phyloP scores from a whole-genome alignment of 1,139 yeast species.

The Candida sanyaensis region DNA sequence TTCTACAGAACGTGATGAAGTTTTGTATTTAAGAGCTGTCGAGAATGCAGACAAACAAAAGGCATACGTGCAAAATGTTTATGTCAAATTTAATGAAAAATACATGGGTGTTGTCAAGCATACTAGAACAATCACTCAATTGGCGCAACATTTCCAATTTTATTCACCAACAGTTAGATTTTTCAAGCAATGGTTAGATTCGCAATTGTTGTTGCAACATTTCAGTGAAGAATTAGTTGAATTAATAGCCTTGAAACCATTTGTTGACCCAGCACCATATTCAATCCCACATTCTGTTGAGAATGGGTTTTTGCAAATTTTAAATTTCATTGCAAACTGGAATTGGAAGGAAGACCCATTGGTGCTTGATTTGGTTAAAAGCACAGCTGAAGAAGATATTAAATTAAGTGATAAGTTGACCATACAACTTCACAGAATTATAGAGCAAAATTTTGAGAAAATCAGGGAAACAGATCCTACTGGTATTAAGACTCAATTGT shows the following conservation, averaged over 20 bases:
- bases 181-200: constrained; percentile 85
- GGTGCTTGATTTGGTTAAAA: constrained; percentile 69
- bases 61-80: constrained; percentile 60
- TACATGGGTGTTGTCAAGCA: constrained; percentile 78
- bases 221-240: constrained; percentile 80
- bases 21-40: constrained; percentile 69
- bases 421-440: constrained; percentile 59
- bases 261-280: constrained; percentile 85
- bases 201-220: constrained; percentile 65
- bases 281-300: constrained; percentile 75
- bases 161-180: constrained; percentile 81
- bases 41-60: constrained; percentile 61
- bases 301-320: constrained; percentile 76
- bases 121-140: constrained; percentile 70
- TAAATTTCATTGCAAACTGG: constrained; percentile 78
- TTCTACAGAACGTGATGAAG: constrained; percentile 79
- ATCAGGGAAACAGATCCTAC: constrained; percentile 79
- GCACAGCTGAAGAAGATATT: constrained; percentile 32
- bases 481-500: constrained; percentile 75
- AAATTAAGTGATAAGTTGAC: constrained; percentile 65
- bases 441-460: constrained; percentile 63
- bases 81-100: constrained; percentile 63
- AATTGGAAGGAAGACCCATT: constrained; percentile 92
- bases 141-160: constrained; percentile 70
- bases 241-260: constrained; percentile 77